Conservation (phyloP, 768 basidiomycete species). For the Pleurotus pulmonarius region DNA sequence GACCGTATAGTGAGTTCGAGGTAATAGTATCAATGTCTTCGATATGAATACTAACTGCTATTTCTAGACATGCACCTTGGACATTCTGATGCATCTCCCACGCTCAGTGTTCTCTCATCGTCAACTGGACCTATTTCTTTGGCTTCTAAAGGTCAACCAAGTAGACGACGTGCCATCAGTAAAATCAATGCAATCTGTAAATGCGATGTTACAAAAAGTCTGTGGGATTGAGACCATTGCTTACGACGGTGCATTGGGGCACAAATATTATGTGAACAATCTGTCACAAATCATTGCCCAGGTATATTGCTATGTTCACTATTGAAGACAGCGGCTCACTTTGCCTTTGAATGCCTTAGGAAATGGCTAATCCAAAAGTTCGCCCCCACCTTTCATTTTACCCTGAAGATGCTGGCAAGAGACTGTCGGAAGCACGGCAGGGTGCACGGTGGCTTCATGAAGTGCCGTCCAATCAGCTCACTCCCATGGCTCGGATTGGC, state of each 20-base stretch:
- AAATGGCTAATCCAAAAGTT: slow-evolving; percentile 34
- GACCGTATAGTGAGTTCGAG: neutral
- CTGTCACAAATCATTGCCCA: slow-evolving; percentile 26
- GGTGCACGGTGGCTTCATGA: slow-evolving; percentile 24
- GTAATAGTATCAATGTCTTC: neutral
- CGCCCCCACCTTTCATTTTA: slow-evolving; percentile 24
- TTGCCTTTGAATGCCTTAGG: slow-evolving; percentile 16
- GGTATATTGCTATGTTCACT: slow-evolving; percentile 13
- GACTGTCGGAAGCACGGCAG: slow-evolving; percentile 20
- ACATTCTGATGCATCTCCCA: slow-evolving; percentile 27
- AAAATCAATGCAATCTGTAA: slow-evolving; percentile 11
- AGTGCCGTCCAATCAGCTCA: slow-evolving; percentile 14
- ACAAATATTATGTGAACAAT: slow-evolving; percentile 27
- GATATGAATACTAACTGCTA: no score
- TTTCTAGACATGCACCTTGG: slow-evolving; percentile 22
- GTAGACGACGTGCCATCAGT: slow-evolving; percentile 19
- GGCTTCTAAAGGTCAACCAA: slow-evolving; percentile 19
- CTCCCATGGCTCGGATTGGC: slow-evolving; percentile 23
- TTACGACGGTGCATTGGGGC: slow-evolving; percentile 26
- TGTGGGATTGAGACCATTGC: slow-evolving; percentile 24
- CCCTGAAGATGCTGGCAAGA: slow-evolving; percentile 26
- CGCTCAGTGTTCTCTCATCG: slow-evolving; percentile 24
- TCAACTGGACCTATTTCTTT: slow-evolving; percentile 24
- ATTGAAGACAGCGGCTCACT: neutral
- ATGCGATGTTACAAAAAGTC: slow-evolving; percentile 16